These are phyloP conservation scores for Nothophoma quercina DNA, from an alignment of 2,329 filamentous ascomycete genomes.

Conservation along the genomic window DNA sequence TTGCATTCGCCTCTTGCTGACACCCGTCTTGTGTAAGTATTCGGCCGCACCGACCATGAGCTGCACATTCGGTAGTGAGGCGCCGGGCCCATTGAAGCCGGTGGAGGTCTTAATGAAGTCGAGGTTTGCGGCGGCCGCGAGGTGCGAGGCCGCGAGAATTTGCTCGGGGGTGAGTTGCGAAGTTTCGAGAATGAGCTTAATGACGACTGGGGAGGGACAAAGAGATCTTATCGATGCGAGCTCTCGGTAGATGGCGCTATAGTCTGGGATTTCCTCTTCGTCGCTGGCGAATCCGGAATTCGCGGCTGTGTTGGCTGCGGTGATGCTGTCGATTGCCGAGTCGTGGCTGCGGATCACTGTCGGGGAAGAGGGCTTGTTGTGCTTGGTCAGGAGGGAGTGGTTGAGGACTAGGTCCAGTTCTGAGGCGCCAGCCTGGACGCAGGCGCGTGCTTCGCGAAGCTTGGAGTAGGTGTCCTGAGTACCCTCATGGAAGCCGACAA, in stretches of 20 bases:
- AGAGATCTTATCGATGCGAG: slow-evolving; percentile 60
- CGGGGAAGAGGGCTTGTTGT: slow-evolving; percentile 28
- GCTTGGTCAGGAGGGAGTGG: slow-evolving; percentile 54
- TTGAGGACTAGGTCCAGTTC: slow-evolving; percentile 69
- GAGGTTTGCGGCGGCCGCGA: slow-evolving; percentile 61
- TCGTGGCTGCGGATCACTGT: slow-evolving; percentile 24
- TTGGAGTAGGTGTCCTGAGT: slow-evolving; percentile 61
- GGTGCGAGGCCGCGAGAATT: slow-evolving; percentile 61
- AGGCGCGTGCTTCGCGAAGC: slow-evolving; percentile 59
- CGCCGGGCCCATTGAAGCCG: slow-evolving; percentile 65
- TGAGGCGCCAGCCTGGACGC: slow-evolving; percentile 59
- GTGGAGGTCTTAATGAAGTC: slow-evolving; percentile 69
- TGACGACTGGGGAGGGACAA: slow-evolving; percentile 52
- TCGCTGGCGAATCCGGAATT: slow-evolving; percentile 28
- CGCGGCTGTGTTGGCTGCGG: slow-evolving; percentile 42
- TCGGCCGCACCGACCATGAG: slow-evolving; percentile 62
- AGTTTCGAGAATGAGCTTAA: slow-evolving; percentile 68
- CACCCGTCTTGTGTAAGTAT: slow-evolving; percentile 47
- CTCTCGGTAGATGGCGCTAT: slow-evolving; percentile 61
- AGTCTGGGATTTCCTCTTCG: slow-evolving; percentile 48
- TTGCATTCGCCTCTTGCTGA: slow-evolving; percentile 50
- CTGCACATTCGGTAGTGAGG: slow-evolving; percentile 60
- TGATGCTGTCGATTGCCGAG: slow-evolving; percentile 45
- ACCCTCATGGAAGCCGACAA: slow-evolving; percentile 68
- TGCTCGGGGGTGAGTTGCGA: slow-evolving; percentile 58